phyloP scores from a whole-genome alignment of 2,329 filamentous ascomycete genomes.

The Cladorrhinum sp. region DNA sequence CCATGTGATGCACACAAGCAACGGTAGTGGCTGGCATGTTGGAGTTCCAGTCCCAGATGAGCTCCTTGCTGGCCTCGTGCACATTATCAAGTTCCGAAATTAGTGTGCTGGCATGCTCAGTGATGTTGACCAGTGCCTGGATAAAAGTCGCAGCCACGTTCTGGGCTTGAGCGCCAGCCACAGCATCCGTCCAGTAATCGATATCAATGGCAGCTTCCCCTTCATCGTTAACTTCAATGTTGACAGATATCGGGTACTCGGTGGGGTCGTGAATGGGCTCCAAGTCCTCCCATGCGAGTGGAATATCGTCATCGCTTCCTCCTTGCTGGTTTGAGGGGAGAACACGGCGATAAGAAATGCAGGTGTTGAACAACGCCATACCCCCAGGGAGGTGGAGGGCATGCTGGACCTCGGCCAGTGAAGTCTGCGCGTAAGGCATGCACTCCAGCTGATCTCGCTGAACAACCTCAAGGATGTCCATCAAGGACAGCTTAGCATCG shows the following conservation, averaged over 20 bases:
- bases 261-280: constrained; percentile 25
- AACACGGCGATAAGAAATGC: constrained; percentile 26
- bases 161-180: constrained; percentile 20
- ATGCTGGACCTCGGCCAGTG: constrained; percentile 27
- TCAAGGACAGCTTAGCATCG: constrained; percentile 8
- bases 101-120: constrained; percentile 12
- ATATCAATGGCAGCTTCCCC: constrained; percentile 23
- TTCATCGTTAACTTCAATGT: constrained; percentile 21
- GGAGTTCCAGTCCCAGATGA: constrained; percentile 25
- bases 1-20: constrained; percentile 25
- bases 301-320: background rate
- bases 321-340: background rate
- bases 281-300: constrained; percentile 18
- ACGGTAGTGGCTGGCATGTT: constrained; percentile 20
- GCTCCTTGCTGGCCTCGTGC: constrained; percentile 16
- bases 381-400: constrained; percentile 24
- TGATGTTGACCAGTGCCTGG: constrained; percentile 22
- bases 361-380: constrained; percentile 27
- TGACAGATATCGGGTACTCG: constrained; percentile 28
- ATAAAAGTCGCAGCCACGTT: constrained; percentile 23
- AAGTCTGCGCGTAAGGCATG: constrained; percentile 25
- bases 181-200: constrained; percentile 26
- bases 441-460: constrained; percentile 25
- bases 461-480: constrained; percentile 22
- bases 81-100: constrained; percentile 20